Evolutionary conservation across 305 asterid genomes (phyloP).

Genomic region (Lippia alba): DNA sequence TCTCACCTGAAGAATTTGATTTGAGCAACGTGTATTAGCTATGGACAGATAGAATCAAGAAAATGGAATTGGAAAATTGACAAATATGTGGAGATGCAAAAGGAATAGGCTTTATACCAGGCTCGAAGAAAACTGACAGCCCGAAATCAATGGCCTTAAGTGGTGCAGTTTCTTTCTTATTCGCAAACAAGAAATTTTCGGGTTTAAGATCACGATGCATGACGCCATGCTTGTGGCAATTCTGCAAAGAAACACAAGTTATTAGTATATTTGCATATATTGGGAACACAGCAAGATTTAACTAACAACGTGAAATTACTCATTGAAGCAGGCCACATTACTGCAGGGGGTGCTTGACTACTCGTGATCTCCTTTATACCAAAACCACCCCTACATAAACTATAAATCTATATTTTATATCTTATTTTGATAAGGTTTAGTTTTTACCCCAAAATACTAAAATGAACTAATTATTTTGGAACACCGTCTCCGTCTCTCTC

Average conservation of each 20-base stretch:
- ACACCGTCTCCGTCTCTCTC: background rate
- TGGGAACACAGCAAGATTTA: too few relatives aligned
- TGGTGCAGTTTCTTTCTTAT: constrained; percentile 59
- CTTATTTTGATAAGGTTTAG: too few relatives aligned
- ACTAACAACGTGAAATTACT: too few relatives aligned
- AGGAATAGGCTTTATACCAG: constrained; percentile 41
- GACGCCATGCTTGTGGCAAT: constrained; percentile 61
- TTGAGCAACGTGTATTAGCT: background rate
- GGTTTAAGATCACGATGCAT: constrained; percentile 78
- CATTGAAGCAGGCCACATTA: too few relatives aligned
- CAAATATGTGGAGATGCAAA: constrained; percentile 1
- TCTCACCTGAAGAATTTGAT: constrained; percentile 45
- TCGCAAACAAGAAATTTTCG: constrained; percentile 60
- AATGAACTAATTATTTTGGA: background rate
- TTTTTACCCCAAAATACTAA: background rate
- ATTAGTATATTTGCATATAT: constrained; percentile 11
- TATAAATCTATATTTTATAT: too few relatives aligned
- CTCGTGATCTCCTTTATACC: too few relatives aligned
- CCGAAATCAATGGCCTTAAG: constrained; percentile 76
- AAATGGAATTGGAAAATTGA: background rate
- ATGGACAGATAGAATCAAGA: background rate
- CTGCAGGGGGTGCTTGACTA: too few relatives aligned
- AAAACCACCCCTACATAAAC: too few relatives aligned
- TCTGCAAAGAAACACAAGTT: constrained; percentile 39
- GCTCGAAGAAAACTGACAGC: constrained; percentile 67